Evolutionary conservation across 441 rosid genomes (phyloP).

Genomic region (Pelargonium myrrhifolium): DNA sequence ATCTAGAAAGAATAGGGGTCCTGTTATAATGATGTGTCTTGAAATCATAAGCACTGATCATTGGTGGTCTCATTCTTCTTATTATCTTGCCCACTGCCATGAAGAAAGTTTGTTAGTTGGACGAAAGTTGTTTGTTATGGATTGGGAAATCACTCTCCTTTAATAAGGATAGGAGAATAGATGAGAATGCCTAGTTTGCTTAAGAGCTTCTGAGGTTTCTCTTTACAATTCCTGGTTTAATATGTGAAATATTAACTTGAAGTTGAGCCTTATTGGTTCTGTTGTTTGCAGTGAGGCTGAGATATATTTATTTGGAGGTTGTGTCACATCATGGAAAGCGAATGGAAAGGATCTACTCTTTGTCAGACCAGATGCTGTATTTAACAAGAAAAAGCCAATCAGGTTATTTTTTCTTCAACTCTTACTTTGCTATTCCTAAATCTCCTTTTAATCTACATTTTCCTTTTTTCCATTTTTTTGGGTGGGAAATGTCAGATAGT

Average conservation of each 20-base stretch:
- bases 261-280: neutral
- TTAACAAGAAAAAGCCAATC: slow-evolving; percentile 82
- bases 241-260: neutral
- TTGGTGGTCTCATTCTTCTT: neutral
- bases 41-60: neutral
- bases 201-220: too few species aligned
- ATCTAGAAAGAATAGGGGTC: neutral
- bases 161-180: too few species aligned
- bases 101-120: too few species aligned
- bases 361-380: slow-evolving; percentile 94
- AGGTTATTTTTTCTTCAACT: slow-evolving; percentile 34
- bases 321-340: slow-evolving; percentile 88
- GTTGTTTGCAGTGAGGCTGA: slow-evolving; percentile 63
- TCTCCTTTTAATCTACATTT: neutral
- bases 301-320: slow-evolving; percentile 82
- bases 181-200: too few species aligned
- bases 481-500: neutral
- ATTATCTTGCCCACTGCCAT: neutral
- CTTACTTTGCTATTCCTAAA: neutral
- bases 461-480: neutral
- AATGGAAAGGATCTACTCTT: slow-evolving; percentile 77
- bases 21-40: neutral
- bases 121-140: too few species aligned
- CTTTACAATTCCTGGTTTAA: neutral
- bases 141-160: too few species aligned